Evolutionary conservation across 768 basidiomycete genomes (phyloP).

Genomic region (Pisolithus orientalis): DNA sequence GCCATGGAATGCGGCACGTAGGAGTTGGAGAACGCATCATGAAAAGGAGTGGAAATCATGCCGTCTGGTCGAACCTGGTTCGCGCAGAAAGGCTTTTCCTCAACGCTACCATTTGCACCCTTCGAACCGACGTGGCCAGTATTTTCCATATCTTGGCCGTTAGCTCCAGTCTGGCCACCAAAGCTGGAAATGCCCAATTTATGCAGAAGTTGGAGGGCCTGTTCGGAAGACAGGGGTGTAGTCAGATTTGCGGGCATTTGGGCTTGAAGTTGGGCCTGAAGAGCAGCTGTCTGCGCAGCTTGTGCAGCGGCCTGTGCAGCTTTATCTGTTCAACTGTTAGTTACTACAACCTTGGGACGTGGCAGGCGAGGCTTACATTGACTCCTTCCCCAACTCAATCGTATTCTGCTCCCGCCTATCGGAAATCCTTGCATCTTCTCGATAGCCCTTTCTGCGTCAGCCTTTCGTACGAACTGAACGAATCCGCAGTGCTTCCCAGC

Average conservation of each 20-base stretch:
- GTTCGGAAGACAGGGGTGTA: slow-evolving; percentile 48
- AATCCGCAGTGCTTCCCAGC: slow-evolving; percentile 95
- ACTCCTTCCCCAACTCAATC: slow-evolving; percentile 89
- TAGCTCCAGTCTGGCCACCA: slow-evolving; percentile 14
- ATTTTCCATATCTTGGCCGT: slow-evolving; percentile 7
- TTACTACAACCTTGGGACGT: not conserved
- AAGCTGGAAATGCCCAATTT: slow-evolving; percentile 43
- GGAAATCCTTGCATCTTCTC: slow-evolving; percentile 97
- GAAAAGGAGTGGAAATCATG: slow-evolving; percentile 8
- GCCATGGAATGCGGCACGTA: slow-evolving; percentile 10
- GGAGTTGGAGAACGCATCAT: slow-evolving; percentile 18
- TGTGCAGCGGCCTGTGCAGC: slow-evolving; percentile 88
- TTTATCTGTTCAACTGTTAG: slow-evolving; percentile 51
- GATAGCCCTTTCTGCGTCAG: slow-evolving; percentile 87
- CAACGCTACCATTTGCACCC: slow-evolving; percentile 11
- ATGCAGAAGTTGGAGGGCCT: slow-evolving; percentile 56
- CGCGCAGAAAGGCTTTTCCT: slow-evolving; percentile 20
- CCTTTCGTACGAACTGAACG: slow-evolving; percentile 89
- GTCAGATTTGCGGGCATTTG: slow-evolving; percentile 21
- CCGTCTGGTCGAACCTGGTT: slow-evolving; percentile 16
- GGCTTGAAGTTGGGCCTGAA: slow-evolving; percentile 42
- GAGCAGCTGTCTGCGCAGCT: slow-evolving; percentile 68
- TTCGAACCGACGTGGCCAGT: slow-evolving; percentile 6
- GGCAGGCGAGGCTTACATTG: slow-evolving; percentile 51
- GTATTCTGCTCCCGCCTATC: slow-evolving; percentile 85